Percentiles rank a stretch among this genome's conserved stretches.
Conservation (phyloP, 1,139 yeast genomes). For the Zygosaccharomyces sapae region DNA sequence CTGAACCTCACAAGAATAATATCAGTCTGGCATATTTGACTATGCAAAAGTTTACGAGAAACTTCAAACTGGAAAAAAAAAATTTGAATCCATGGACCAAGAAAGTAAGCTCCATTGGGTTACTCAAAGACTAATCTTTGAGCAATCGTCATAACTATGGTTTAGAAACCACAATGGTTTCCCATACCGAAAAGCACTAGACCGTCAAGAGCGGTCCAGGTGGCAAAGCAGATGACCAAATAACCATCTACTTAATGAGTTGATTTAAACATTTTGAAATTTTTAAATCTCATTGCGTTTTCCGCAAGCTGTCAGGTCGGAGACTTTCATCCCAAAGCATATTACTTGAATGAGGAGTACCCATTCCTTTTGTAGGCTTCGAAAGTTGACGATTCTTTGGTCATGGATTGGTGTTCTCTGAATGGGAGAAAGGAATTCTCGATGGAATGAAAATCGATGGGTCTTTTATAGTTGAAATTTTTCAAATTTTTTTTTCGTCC, state of each 20-base stretch:
- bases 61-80: constrained; percentile 33
- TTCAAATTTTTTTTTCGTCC: background rate
- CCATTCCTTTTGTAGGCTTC: constrained; percentile 63
- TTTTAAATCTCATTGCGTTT: constrained; percentile 42
- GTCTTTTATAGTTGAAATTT: constrained; percentile 1
- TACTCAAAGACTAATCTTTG: constrained; percentile 37
- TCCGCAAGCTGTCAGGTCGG: constrained; percentile 65
- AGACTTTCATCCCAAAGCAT: constrained; percentile 91
- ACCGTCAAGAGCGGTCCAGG: constrained; percentile 13
- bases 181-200: constrained; percentile 56
- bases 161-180: constrained; percentile 47
- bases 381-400: constrained; percentile 72
- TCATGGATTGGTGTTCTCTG: constrained; percentile 34
- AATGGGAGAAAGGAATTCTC: background rate
- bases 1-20: constrained; percentile 8
- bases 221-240: constrained; percentile 12
- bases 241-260: constrained; percentile 30
- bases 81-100: constrained; percentile 52
- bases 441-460: background rate
- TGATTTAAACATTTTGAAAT: constrained; percentile 36
- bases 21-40: constrained; percentile 69
- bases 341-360: constrained; percentile 20
- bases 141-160: constrained; percentile 80
- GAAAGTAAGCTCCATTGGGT: constrained; percentile 93
- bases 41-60: constrained; percentile 42